phyloP scores from a whole-genome alignment of 805 yeast genomes.

The Wickerhamomyces alni region DNA sequence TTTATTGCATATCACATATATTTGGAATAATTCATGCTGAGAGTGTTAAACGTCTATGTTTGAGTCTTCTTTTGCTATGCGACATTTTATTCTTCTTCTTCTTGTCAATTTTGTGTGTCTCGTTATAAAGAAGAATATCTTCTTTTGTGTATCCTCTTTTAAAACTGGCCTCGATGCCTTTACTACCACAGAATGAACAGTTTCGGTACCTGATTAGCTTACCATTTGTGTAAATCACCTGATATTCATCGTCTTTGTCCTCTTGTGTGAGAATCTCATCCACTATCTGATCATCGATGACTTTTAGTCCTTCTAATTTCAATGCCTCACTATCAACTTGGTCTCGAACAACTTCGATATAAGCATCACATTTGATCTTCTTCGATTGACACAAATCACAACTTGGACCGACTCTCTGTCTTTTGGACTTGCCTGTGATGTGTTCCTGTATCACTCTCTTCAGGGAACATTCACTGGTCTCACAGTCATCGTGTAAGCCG shows the following conservation, averaged over 20 bases:
- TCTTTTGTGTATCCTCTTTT: slow-evolving; percentile 17
- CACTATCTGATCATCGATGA: neutral
- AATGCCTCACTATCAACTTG: slow-evolving; percentile 1
- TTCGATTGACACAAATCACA: slow-evolving; percentile 67
- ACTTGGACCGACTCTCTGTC: slow-evolving; percentile 71
- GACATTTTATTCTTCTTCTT: neutral
- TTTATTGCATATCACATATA: no score
- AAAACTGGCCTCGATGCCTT: slow-evolving; percentile 7
- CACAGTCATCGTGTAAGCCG: neutral
- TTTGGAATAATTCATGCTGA: no score
- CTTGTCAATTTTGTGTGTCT: neutral
- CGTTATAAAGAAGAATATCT: slow-evolving; percentile 5
- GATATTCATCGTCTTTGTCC: slow-evolving; percentile 7
- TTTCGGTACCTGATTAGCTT: slow-evolving; percentile 16
- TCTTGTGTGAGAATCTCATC: neutral
- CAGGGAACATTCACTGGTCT: neutral
- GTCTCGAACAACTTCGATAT: slow-evolving; percentile 34
- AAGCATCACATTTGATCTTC: slow-evolving; percentile 72
- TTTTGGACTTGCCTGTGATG: slow-evolving; percentile 19
- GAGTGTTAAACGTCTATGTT: no score
- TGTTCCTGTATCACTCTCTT: slow-evolving; percentile 2
- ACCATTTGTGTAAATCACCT: slow-evolving; percentile 8
- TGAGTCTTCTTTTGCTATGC: no score
- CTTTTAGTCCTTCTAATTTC: neutral
- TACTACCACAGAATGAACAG: slow-evolving; percentile 12